Base-by-base conservation (phyloP, 192 early-diverging fungal species). In the Coemansia sp. region DNA sequence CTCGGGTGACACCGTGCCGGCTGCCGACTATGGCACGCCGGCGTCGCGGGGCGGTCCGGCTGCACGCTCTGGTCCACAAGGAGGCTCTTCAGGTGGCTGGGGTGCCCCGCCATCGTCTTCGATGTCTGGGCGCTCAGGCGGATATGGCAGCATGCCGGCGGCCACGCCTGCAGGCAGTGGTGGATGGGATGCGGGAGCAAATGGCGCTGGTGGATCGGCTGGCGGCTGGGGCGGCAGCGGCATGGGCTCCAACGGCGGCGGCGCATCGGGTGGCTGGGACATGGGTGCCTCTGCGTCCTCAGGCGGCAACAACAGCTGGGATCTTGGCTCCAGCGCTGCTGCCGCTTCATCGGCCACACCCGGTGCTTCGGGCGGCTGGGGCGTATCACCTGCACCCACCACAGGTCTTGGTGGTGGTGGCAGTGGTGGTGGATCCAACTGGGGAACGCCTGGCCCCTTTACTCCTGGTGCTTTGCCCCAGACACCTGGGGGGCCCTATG, bases 351-450 rank as follows among this genome's bases (percentile, higher is more conserved):
- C 35, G 5, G 27, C 45, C 38, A 60, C 53, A 17, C 34, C 35
- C n/a, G 49, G 30, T 11, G 30, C 30, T 5, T 32, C 30, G 30
- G 5, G 6, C 30, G 11, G 11, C 30, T 32, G 30, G 30, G 30
- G 30, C 30, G 87, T 86, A 80, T 82, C 65, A 71, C 79, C 46
- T 85, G 82, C 38, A 81, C 71, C 40, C 78, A 19, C 77, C 18
- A 40, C 19, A 18, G 22, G 38, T 9, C 9, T 44, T 40, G 58
- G 59, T 19, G 19, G 15, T 20, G 19, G 39, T 20, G 9, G 15
- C 39, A 15, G 39, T 20, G 19, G 15, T 8, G 39, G 15, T 2
- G 15, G 17, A 3, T 5, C 15, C 30, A 54, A 36, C 53, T 68
- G 66, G 62, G 47, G 44, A 35, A 64, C 68, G 3, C 68, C 60